Percentiles rank a stretch among this genome's conserved stretches.
These are phyloP conservation scores for Blumeria graminis DNA, from an alignment of 2,329 filamentous ascomycete genomes.

Conservation along the genomic window DNA sequence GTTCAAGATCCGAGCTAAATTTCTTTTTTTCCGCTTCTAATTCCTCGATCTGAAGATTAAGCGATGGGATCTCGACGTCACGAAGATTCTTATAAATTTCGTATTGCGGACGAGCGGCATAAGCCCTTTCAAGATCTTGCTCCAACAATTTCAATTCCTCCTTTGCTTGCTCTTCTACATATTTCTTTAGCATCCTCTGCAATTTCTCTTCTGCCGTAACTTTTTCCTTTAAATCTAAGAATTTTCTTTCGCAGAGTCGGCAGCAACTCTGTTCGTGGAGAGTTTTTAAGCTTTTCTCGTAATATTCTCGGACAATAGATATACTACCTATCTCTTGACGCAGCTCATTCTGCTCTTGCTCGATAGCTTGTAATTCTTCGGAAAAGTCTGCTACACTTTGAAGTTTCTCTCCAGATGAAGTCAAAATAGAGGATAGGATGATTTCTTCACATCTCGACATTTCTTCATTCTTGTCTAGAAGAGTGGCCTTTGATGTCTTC, in stretches of 20 bases:
- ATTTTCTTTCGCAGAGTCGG: conserved; percentile 47
- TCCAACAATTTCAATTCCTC: conserved; percentile 29
- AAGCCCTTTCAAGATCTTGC: conserved; percentile 30
- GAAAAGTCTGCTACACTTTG: conserved; percentile 29
- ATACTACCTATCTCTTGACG: conserved; percentile 44
- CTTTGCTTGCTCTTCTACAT: conserved; percentile 36
- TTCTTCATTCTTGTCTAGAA: conserved; percentile 39
- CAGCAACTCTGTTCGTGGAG: conserved; percentile 49
- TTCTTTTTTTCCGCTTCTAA: conserved; percentile 36
- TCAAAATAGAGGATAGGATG: conserved; percentile 25
- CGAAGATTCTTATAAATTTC: conserved; percentile 51
- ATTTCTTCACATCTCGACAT: conserved; percentile 33
- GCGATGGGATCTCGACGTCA: conserved; percentile 40
- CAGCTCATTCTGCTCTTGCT: conserved; percentile 25
- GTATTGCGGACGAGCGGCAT: conserved; percentile 39
- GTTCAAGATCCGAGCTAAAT: conserved; percentile 37
- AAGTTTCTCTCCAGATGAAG: conserved; percentile 17
- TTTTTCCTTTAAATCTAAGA: conserved; percentile 34
- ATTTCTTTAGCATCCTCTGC: conserved; percentile 34
- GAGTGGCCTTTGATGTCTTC: conserved; percentile 36
- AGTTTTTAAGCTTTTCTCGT: conserved; percentile 38
- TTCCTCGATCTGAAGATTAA: conserved; percentile 37
- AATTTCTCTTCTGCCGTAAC: conserved; percentile 44
- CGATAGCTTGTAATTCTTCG: conserved; percentile 24
- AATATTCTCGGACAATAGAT: conserved; percentile 47